These are phyloP conservation scores for Ambrosia hybrid DNA, from an alignment of 140 eudicot genomes.

Conservation along the genomic window DNA sequence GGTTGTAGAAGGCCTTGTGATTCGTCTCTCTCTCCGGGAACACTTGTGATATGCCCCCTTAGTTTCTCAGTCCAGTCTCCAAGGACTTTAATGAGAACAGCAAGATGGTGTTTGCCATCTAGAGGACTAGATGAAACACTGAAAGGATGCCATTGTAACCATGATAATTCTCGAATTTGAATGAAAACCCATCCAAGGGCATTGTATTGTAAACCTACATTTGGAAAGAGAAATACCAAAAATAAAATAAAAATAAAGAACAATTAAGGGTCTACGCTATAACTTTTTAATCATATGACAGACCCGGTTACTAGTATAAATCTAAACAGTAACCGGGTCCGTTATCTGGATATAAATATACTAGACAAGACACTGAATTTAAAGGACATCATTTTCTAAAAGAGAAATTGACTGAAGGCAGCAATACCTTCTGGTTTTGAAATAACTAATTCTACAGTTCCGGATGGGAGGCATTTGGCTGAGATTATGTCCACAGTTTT, in stretches of 20 bases:
- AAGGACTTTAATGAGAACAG: conserved; percentile 84
- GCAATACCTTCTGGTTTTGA: conserved; percentile 81
- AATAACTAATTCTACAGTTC: conserved; percentile 75
- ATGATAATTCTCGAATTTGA: conserved; percentile 74
- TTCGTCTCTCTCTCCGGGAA: conserved; percentile 28
- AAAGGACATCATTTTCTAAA: too few species aligned
- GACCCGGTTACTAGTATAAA: neutral
- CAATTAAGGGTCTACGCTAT: neutral
- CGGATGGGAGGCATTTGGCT: conserved; percentile 86
- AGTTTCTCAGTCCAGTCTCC: conserved; percentile 88
- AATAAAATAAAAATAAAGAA: neutral
- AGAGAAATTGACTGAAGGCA: too few species aligned
- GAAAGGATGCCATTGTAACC: conserved; percentile 96
- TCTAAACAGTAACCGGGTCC: neutral
- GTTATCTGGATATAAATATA: neutral
- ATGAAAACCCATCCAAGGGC: conserved; percentile 82
- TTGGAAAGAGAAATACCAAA: neutral
- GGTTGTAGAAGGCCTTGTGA: conserved; percentile 30
- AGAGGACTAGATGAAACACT: conserved; percentile 93
- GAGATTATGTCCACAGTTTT: conserved; percentile 70
- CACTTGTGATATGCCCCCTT: conserved; percentile 39
- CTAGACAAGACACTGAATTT: neutral
- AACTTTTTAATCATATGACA: neutral
- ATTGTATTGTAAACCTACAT: conserved; percentile 69
- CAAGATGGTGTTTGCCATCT: conserved; percentile 69